Percentiles rank a stretch among this genome's conserved stretches.
These are phyloP conservation scores for Pelargonium cotyledonis DNA, from an alignment of 441 rosid species.

Conservation along the genomic window DNA sequence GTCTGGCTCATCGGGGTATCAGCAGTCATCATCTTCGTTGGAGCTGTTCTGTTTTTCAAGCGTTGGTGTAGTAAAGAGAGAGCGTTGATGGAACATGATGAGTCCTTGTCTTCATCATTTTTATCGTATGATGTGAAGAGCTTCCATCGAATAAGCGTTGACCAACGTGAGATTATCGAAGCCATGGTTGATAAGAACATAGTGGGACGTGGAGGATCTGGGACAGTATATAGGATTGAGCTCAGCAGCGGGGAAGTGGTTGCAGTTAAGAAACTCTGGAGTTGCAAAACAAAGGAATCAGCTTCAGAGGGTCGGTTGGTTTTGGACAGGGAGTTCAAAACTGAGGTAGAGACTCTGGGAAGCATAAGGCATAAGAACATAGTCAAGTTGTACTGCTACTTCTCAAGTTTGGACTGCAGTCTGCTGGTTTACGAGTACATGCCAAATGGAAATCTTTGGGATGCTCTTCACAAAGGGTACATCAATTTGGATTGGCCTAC, in stretches of 20 bases:
- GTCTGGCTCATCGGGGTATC: conserved; percentile 57
- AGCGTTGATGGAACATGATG: conserved; percentile 50
- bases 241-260: conserved; percentile 61
- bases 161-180: conserved; percentile 61
- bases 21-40: conserved; percentile 41
- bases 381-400: conserved; percentile 68
- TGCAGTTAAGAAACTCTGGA: conserved; percentile 84
- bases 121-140: conserved; percentile 68
- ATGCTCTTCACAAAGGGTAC: conserved; percentile 65
- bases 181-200: conserved; percentile 74
- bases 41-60: conserved; percentile 51
- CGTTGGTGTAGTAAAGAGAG: conserved; percentile 42
- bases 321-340: conserved; percentile 55
- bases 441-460: conserved; percentile 89
- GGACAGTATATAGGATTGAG: conserved; percentile 68
- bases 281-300: conserved; percentile 46
- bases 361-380: conserved; percentile 85
- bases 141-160: conserved; percentile 70
- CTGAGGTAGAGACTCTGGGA: conserved; percentile 84
- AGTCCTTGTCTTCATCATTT: conserved; percentile 55
- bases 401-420: conserved; percentile 58
- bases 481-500: conserved; percentile 63
- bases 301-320: conserved; percentile 41
- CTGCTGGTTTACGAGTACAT: conserved; percentile 82
- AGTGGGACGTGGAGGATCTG: conserved; percentile 85